Conservation (phyloP, 352 stramenopile species). For the Phytophthora niederhauseri region DNA sequence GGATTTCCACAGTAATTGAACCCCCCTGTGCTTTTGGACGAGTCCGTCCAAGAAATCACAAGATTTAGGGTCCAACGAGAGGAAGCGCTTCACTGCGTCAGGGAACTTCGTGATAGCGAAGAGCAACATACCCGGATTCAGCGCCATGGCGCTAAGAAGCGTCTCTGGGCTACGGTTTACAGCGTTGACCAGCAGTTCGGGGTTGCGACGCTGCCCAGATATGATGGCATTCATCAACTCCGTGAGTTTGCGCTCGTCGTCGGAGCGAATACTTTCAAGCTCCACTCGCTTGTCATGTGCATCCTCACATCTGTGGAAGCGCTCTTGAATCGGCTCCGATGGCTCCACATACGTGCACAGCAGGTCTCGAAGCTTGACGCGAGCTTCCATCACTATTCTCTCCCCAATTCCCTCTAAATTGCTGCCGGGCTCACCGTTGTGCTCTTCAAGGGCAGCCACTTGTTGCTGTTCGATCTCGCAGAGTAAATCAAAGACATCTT, state of each 20-base stretch:
- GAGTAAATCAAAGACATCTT: constrained; percentile 67
- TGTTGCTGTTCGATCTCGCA: constrained; percentile 48
- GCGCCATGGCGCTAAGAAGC: constrained; percentile 57
- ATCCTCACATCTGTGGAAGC: constrained; percentile 49
- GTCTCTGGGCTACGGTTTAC: constrained; percentile 75
- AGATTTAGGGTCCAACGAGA: constrained; percentile 61
- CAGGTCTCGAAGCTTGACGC: constrained; percentile 41
- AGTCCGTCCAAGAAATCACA: constrained; percentile 63
- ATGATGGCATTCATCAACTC: constrained; percentile 60
- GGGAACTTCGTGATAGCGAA: constrained; percentile 78
- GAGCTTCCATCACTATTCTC: constrained; percentile 27
- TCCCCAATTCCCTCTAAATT: constrained; percentile 18
- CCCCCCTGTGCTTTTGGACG: constrained; percentile 51
- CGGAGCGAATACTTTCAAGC: constrained; percentile 22
- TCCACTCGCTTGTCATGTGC: constrained; percentile 30
- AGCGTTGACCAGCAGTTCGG: constrained; percentile 56
- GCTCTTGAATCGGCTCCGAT: constrained; percentile 51
- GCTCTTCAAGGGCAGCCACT: constrained; percentile 5
- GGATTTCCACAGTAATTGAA: constrained; percentile 68
- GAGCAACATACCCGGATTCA: constrained; percentile 73
- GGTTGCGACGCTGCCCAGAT: constrained; percentile 55
- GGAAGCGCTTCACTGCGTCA: constrained; percentile 65
- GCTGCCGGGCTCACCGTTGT: constrained; percentile 10
- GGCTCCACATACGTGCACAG: constrained; percentile 51
- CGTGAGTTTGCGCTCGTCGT: constrained; percentile 32